Percentiles rank a stretch among this genome's conserved stretches.
Evolutionary conservation across 1,139 yeast species (phyloP).

Genomic region (Diutina scorzettiae): DNA sequence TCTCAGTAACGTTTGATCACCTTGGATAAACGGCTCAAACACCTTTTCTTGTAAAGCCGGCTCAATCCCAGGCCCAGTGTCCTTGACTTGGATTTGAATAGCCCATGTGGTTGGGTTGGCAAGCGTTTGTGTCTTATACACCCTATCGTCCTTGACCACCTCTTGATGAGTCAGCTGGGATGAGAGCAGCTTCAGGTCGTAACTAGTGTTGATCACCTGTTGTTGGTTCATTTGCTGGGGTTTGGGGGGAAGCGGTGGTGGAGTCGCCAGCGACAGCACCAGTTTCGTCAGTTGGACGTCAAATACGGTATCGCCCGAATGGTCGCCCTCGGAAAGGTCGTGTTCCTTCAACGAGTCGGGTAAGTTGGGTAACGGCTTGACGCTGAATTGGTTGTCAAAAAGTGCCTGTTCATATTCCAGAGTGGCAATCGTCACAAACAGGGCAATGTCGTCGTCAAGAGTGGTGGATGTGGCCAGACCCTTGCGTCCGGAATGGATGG

Average conservation of each 20-base stretch:
- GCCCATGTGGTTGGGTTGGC: conserved; percentile 41
- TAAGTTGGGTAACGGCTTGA: conserved; percentile 18
- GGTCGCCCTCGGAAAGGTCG: not conserved
- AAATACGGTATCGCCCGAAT: not conserved
- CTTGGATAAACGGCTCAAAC: conserved; percentile 94
- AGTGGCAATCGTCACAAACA: conserved; percentile 37
- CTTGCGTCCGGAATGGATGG: not conserved
- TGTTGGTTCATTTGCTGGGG: conserved; percentile 3
- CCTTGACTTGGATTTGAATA: conserved; percentile 65
- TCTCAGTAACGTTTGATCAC: conserved; percentile 86
- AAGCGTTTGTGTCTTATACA: conserved; percentile 24
- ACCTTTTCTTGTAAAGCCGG: conserved; percentile 69
- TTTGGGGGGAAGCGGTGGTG: conserved; percentile 4
- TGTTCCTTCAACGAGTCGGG: not conserved
- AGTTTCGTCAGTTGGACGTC: not conserved
- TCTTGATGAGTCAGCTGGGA: not conserved
- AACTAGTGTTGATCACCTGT: not conserved
- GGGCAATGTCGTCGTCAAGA: conserved; percentile 12
- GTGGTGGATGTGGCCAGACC: not conserved
- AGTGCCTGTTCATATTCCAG: conserved; percentile 43
- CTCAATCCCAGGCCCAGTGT: conserved; percentile 90
- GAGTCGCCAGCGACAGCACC: conserved; percentile 4
- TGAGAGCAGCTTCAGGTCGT: conserved; percentile 4
- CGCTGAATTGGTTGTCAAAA: conserved; percentile 37
- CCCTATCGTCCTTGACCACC: conserved; percentile 20